Base-by-base conservation (phyloP, 2,329 filamentous ascomycete species). In the Pyricularia sp. region DNA sequence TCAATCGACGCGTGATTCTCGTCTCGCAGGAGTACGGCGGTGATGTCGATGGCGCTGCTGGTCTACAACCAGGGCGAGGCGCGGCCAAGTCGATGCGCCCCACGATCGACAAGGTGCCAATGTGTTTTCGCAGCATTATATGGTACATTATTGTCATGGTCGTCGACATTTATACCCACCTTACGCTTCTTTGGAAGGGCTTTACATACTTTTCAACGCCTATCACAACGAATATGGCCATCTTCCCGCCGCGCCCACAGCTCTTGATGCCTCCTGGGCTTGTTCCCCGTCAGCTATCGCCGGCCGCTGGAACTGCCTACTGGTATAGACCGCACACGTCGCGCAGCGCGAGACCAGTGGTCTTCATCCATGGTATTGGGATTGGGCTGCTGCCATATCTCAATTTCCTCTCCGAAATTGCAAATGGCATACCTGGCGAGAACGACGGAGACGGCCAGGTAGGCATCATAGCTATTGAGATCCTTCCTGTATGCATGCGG, bases 291-390 rank as follows among this genome's bases (percentile, higher is more conserved):
- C 36, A 55, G 25, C 23, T 26, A 4, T 89, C 88, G 1, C 80
- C 82, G 4, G 82, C 83, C 5, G 73, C 78, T 3, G 77, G 79
- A 11, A 71, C 91, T 6, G 83, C 84, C 70, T 92, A 92, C 79
- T 92, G 88, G 87, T 81, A 89, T 73, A 84, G 85, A 1, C 86
- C 86, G 5, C 89, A 92, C 74, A 86, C 80, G 0, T 86, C 86
- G 1, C 82, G 82, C 67, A 82, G 78, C 2, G 25, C 14, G 12
- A 66, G 59, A 26, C 90, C 90, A 0, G 77, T 92, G 9, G 77
- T 92, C 4, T 92, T 91, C 77, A 81, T 92, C 65, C 90, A 92
- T 72, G 90, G 90, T 20, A 90, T 92, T 66, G 89, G 90, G 61
- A 82, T 92, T 69, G 90, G 90, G 0, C 81, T 92, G 2, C 85